These are phyloP conservation scores for Botryosphaeria dothidea DNA, from an alignment of 2,329 filamentous ascomycete genomes.

Conservation along the genomic window DNA sequence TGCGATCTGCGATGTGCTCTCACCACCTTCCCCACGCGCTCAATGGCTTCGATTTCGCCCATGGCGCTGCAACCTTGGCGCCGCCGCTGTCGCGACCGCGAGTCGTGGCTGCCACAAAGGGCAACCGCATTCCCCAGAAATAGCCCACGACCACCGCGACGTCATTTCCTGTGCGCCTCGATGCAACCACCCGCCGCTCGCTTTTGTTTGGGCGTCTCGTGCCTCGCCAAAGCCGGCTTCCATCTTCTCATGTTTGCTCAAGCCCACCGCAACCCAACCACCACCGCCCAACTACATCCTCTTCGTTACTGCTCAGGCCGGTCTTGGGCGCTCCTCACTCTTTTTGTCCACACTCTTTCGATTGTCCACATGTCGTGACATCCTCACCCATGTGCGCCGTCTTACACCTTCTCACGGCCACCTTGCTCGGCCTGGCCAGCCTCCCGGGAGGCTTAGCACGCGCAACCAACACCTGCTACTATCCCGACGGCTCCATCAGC, in stretches of 20 bases:
- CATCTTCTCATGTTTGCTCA: neutral
- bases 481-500: constrained; percentile 33
- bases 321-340: neutral
- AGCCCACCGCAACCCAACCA: neutral
- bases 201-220: neutral
- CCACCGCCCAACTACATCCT: neutral
- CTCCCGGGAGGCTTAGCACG: constrained; percentile 11
- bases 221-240: neutral
- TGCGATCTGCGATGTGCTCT: constrained; percentile 3
- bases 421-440: neutral
- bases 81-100: neutral
- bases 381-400: neutral
- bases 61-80: neutral
- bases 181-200: neutral
- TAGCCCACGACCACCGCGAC: neutral
- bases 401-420: neutral
- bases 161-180: neutral
- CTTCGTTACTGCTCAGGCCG: neutral
- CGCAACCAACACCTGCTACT: constrained; percentile 34
- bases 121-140: constrained; percentile 5
- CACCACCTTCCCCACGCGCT: neutral
- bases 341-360: neutral
- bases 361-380: neutral
- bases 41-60: too few relatives aligned
- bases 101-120: neutral